Conservation (phyloP, 352 stramenopile species). For the Plasmopara viticola region DNA sequence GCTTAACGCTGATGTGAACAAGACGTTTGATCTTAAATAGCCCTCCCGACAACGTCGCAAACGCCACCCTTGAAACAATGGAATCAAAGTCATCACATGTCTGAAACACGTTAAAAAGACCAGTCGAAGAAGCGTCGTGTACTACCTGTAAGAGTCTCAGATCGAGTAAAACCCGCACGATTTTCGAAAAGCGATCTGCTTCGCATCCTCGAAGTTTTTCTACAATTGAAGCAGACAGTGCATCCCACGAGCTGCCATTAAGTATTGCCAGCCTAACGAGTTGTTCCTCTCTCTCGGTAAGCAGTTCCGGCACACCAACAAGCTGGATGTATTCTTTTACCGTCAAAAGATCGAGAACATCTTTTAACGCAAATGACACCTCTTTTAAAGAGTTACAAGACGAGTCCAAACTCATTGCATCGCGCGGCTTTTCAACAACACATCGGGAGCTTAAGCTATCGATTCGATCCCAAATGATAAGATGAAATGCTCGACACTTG, state of each 20-base stretch:
- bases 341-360: constrained; percentile 57
- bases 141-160: constrained; percentile 53
- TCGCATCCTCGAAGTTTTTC: constrained; percentile 65
- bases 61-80: constrained; percentile 69
- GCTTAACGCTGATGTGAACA: constrained; percentile 47
- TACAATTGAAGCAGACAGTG: constrained; percentile 27
- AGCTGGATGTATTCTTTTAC: constrained; percentile 73
- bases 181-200: constrained; percentile 60
- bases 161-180: constrained; percentile 68
- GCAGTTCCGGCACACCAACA: constrained; percentile 53
- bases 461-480: constrained; percentile 56
- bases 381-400: constrained; percentile 7
- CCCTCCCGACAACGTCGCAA: constrained; percentile 62
- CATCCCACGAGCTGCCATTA: constrained; percentile 44
- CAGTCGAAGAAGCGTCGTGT: constrained; percentile 47
- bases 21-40: constrained; percentile 49
- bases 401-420: not conserved
- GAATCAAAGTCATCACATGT: constrained; percentile 64
- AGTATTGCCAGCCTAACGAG: constrained; percentile 38
- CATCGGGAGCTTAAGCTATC: constrained; percentile 15
- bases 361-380: constrained; percentile 54
- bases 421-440: not conserved
- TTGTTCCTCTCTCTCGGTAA: constrained; percentile 58
- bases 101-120: constrained; percentile 50
- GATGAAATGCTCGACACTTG: constrained; percentile 55